Percentiles rank a stretch among this genome's conserved stretches.
These are phyloP conservation scores for Claviceps purpurea DNA, from an alignment of 2,329 filamentous ascomycete genomes.

Conservation along the genomic window DNA sequence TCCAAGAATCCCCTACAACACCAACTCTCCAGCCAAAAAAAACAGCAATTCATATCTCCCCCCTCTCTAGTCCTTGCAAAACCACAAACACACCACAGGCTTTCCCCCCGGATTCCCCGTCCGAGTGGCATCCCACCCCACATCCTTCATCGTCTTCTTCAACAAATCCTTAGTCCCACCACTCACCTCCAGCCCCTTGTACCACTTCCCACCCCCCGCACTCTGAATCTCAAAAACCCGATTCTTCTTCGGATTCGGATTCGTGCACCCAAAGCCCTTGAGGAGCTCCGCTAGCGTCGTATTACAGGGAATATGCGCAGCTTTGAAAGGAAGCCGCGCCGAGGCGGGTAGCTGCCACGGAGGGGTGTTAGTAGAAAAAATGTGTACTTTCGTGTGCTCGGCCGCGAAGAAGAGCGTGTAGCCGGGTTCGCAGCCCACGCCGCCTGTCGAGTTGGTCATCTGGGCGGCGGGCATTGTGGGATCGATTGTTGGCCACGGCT, in stretches of 20 bases:
- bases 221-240: conserved; percentile 41
- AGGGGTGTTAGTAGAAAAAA: conserved; percentile 35
- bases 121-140: conserved; percentile 45
- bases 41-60: too few species aligned
- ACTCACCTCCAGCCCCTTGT: conserved; percentile 36
- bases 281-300: conserved; percentile 44
- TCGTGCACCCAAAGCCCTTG: conserved; percentile 42
- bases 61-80: conserved; percentile 33
- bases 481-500: conserved; percentile 29
- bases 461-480: conserved; percentile 35
- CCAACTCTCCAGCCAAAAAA: too few species aligned
- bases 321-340: conserved; percentile 31
- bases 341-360: conserved; percentile 39
- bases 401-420: conserved; percentile 50
- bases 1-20: too few species aligned
- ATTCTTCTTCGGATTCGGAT: conserved; percentile 38
- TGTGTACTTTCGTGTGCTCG: conserved; percentile 45
- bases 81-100: conserved; percentile 46
- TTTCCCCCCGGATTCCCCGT: conserved; percentile 34
- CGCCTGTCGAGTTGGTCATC: conserved; percentile 43
- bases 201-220: conserved; percentile 45
- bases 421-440: conserved; percentile 44
- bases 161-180: conserved; percentile 36
- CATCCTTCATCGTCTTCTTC: conserved; percentile 35
- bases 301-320: conserved; percentile 37